Conservation (phyloP, 495 filamentous ascomycete species). For the Aspergillus heteromorphus region DNA sequence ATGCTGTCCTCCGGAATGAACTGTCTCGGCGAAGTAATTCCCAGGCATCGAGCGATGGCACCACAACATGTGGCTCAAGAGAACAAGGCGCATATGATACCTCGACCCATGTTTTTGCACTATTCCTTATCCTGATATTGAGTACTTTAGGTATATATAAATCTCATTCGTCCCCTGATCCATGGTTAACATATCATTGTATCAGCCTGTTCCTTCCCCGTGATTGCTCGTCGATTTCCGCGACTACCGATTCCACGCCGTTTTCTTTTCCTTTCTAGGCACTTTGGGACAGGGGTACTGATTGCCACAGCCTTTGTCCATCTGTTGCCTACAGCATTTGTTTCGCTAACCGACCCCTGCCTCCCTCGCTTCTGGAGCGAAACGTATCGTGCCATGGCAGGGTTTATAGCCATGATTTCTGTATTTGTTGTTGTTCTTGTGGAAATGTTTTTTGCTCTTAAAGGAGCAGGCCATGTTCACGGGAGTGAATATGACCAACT, state of each 20-base stretch:
- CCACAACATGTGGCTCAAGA: slow-evolving; percentile 56
- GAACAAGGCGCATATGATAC: slow-evolving; percentile 58
- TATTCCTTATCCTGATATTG: slow-evolving; percentile 66
- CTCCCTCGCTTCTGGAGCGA: slow-evolving; percentile 69
- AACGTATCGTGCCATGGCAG: slow-evolving; percentile 69
- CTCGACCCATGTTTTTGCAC: slow-evolving; percentile 66
- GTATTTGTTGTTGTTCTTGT: slow-evolving; percentile 69
- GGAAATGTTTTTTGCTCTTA: slow-evolving; percentile 68
- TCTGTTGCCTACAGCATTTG: slow-evolving; percentile 74
- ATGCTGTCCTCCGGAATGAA: slow-evolving; percentile 29
- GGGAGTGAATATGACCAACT: slow-evolving; percentile 42
- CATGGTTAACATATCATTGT: slow-evolving; percentile 1
- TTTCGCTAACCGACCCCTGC: slow-evolving; percentile 74
- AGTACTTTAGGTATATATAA: slow-evolving; percentile 61
- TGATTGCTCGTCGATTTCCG: slow-evolving; percentile 48
- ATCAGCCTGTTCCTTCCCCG: slow-evolving; percentile 49
- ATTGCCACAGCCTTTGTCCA: slow-evolving; percentile 90
- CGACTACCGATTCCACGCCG: slow-evolving; percentile 41
- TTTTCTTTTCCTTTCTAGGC: slow-evolving; percentile 69
- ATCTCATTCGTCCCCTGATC: background rate
- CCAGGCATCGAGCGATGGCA: slow-evolving; percentile 13
- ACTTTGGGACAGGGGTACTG: slow-evolving; percentile 82
- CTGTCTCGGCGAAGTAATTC: slow-evolving; percentile 25
- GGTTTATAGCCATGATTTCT: slow-evolving; percentile 70
- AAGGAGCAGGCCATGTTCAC: slow-evolving; percentile 48